phyloP scores from a whole-genome alignment of 306 rosid species.

The Malus sieversii region DNA sequence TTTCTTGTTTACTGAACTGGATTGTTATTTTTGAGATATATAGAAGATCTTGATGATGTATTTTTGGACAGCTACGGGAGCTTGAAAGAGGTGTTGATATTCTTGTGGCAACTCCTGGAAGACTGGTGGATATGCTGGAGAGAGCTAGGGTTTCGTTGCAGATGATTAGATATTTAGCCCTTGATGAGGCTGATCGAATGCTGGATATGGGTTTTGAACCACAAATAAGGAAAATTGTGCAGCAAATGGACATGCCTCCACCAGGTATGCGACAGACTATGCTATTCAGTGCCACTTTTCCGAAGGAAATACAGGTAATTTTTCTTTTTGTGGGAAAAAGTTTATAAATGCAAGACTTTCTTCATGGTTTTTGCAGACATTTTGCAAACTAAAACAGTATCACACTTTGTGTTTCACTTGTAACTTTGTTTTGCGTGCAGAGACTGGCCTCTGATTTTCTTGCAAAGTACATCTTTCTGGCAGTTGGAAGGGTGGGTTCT shows the following conservation, averaged over 20 bases:
- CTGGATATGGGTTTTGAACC: slow-evolving; percentile 86
- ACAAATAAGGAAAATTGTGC: slow-evolving; percentile 66
- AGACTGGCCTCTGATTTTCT: slow-evolving; percentile 93
- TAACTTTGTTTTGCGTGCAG: slow-evolving; percentile 34
- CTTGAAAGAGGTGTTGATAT: slow-evolving; percentile 91
- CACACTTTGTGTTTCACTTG: background rate
- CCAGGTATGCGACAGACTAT: slow-evolving; percentile 72
- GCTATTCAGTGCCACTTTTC: slow-evolving; percentile 90
- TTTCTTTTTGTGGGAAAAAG: background rate
- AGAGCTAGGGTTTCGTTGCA: slow-evolving; percentile 76
- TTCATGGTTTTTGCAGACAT: background rate
- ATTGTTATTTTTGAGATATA: background rate
- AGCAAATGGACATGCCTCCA: slow-evolving; percentile 90
- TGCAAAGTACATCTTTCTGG: slow-evolving; percentile 68
- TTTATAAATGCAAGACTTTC: background rate
- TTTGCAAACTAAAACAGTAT: background rate
- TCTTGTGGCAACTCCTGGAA: slow-evolving; percentile 96
- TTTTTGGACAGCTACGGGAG: slow-evolving; percentile 60
- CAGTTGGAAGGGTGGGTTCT: slow-evolving; percentile 98
- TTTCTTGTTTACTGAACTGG: background rate
- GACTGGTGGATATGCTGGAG: slow-evolving; percentile 88
- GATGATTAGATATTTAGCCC: slow-evolving; percentile 65
- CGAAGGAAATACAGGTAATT: slow-evolving; percentile 78
- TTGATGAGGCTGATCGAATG: slow-evolving; percentile 81
- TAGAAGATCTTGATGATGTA: slow-evolving; percentile 10